Base-by-base conservation (phyloP, 169 alveolate species). In the Plasmodium vivax region DNA sequence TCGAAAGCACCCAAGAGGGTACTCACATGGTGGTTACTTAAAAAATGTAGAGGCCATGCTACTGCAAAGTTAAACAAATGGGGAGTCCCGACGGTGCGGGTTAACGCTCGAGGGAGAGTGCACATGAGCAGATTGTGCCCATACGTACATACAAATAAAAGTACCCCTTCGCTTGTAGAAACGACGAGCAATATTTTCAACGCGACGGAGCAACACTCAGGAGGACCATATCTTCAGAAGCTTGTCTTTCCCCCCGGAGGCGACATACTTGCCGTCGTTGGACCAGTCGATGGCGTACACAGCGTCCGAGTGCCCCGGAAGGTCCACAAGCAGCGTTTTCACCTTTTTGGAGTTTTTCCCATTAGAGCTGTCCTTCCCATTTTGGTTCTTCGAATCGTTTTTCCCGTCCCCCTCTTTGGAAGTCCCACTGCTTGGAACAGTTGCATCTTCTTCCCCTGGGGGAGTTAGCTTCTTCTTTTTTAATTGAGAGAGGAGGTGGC, bases 231-330 rank as follows among this genome's bases (percentile, higher is more conserved):
- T 96, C 93, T 98, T 97, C 75, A 99, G 97, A 85, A 97, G 93
- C 92, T 97, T 97, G 93, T 98, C 99, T 92, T 98, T 97, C 23
- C 99, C 97, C 9, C 99, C 99, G 72, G 99, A 97, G 4, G 99
- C 99, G 45, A 98, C 99, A 80, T 97, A 98, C 38, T 97, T 96
- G 41, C 99, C 99, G 90, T 99, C 99, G 62, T 98, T 99, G 34
- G 99, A 96, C 99, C 99, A 99, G 94, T 99, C 99, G 30, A 99
- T 97, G 3, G 99, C 99, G 96, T 98, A 99, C 16, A 99, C 99
- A 91, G 99, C 99, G 94, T 99, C 99, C 9, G 99, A 99, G 95
- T 99, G 99, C 8, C 99, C 99, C 27, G 99, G 99, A 23, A 99
- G 97, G 93, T 99, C 99, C 84, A 96, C 98, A 97, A 98, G 98